phyloP scores from a whole-genome alignment of 495 filamentous ascomycete genomes.

The Neurospora terricola region DNA sequence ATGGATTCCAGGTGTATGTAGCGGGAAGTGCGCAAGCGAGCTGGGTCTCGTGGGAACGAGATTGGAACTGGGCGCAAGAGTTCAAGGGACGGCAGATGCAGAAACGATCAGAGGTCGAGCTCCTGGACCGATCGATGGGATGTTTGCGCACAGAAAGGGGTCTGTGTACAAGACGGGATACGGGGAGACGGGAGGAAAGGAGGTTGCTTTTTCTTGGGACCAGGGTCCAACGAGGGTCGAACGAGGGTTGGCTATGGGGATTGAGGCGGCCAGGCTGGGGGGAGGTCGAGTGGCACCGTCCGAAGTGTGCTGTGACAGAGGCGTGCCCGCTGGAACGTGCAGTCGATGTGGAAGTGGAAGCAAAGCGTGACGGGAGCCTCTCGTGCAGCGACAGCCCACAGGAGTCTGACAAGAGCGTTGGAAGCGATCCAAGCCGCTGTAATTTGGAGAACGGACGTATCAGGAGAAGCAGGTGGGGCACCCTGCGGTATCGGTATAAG shows the following conservation, averaged over 20 bases:
- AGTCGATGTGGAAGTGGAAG: background rate
- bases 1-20: background rate
- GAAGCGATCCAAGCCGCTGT: background rate
- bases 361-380: background rate
- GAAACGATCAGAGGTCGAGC: background rate
- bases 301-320: background rate
- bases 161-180: background rate
- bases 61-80: background rate
- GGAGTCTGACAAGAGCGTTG: background rate
- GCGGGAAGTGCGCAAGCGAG: background rate
- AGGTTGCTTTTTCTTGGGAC: slow-evolving; percentile 13
- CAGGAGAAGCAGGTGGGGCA: background rate
- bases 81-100: background rate
- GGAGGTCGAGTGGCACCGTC: slow-evolving; percentile 2
- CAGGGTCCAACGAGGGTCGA: slow-evolving; percentile 6
- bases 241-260: background rate
- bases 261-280: background rate
- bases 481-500: background rate
- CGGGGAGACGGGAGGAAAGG: background rate
- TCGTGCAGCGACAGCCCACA: background rate
- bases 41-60: background rate
- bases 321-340: background rate
- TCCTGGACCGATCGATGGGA: background rate
- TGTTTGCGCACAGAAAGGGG: background rate
- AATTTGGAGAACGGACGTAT: background rate